Evolutionary conservation across 108 stramenopile genomes (phyloP).

Genomic region (Cyclostephanos tholiformis): DNA sequence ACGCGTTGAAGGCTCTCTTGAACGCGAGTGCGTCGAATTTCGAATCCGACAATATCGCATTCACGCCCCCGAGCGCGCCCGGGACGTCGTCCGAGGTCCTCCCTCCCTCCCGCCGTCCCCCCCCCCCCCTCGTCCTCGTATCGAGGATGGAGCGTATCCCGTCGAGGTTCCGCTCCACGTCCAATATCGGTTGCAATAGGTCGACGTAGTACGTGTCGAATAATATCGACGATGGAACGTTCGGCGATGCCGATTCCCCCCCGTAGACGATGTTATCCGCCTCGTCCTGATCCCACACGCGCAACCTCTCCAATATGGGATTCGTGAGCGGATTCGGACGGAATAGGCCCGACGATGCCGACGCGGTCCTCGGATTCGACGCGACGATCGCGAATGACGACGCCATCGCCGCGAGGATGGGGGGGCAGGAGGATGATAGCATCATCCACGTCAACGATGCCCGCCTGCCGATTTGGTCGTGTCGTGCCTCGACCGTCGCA

Average conservation of each 20-base stretch:
- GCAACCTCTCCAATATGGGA: constrained; percentile 67
- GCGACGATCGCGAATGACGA: too few species aligned
- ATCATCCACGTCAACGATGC: too few species aligned
- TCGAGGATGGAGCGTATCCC: constrained; percentile 50
- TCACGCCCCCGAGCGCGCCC: constrained; percentile 35
- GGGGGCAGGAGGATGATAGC: too few species aligned
- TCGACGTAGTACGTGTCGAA: constrained; percentile 60
- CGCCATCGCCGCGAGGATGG: too few species aligned
- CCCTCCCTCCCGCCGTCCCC: neutral
- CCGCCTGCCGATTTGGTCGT: too few species aligned
- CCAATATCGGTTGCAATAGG: constrained; percentile 71
- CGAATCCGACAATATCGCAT: constrained; percentile 43
- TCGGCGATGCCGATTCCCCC: constrained; percentile 61
- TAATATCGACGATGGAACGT: too few species aligned
- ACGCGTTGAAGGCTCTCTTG: constrained; percentile 85
- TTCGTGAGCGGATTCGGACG: constrained; percentile 76
- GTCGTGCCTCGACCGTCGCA: too few species aligned
- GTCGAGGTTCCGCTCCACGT: constrained; percentile 56
- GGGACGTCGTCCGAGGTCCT: constrained; percentile 12
- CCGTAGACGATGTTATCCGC: constrained; percentile 79
- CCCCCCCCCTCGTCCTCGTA: constrained; percentile 5
- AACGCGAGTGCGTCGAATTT: constrained; percentile 65
- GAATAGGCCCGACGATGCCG: constrained; percentile 49
- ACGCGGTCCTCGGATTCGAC: too few species aligned
- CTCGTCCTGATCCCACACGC: constrained; percentile 79